A percentile compares a stretch with the other conserved stretches of the same genome.
Conservation (phyloP, 805 yeast species). For the Spathaspora passalidarum region DNA sequence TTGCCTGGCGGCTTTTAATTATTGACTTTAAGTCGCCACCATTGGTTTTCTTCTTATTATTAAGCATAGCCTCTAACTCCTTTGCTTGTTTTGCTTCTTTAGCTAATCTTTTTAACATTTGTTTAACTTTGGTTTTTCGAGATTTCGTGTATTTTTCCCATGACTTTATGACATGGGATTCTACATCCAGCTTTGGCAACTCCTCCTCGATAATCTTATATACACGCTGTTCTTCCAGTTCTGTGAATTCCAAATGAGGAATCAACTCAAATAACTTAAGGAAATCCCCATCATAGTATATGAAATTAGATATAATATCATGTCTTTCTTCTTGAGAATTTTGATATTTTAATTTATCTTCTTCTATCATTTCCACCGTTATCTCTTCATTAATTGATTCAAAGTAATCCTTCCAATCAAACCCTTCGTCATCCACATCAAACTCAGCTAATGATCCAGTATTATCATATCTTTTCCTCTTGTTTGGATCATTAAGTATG, state of each 20-base stretch:
- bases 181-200: slow-evolving; percentile 26
- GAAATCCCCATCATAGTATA: slow-evolving; percentile 64
- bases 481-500: slow-evolving; percentile 56
- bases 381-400: slow-evolving; percentile 46
- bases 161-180: slow-evolving; percentile 28
- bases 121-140: slow-evolving; percentile 45
- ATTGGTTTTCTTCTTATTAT: slow-evolving; percentile 27
- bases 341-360: slow-evolving; percentile 65
- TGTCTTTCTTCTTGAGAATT: slow-evolving; percentile 53
- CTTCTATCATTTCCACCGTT: slow-evolving; percentile 62
- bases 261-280: slow-evolving; percentile 67
- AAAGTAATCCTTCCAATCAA: slow-evolving; percentile 61
- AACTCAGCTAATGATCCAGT: slow-evolving; percentile 61
- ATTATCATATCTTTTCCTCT: slow-evolving; percentile 59
- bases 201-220: slow-evolving; percentile 45
- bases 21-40: slow-evolving; percentile 45
- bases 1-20: slow-evolving; percentile 47
- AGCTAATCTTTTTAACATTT: slow-evolving; percentile 48
- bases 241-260: slow-evolving; percentile 68
- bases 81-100: slow-evolving; percentile 68
- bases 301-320: slow-evolving; percentile 62
- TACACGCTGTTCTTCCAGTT: slow-evolving; percentile 60
- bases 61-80: slow-evolving; percentile 36
- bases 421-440: slow-evolving; percentile 32
- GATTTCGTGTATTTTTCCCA: slow-evolving; percentile 53